A percentile compares a stretch with the other conserved stretches of the same genome.
phyloP scores from a whole-genome alignment of 2,329 filamentous ascomycete genomes.

The Blumeria graminis region DNA sequence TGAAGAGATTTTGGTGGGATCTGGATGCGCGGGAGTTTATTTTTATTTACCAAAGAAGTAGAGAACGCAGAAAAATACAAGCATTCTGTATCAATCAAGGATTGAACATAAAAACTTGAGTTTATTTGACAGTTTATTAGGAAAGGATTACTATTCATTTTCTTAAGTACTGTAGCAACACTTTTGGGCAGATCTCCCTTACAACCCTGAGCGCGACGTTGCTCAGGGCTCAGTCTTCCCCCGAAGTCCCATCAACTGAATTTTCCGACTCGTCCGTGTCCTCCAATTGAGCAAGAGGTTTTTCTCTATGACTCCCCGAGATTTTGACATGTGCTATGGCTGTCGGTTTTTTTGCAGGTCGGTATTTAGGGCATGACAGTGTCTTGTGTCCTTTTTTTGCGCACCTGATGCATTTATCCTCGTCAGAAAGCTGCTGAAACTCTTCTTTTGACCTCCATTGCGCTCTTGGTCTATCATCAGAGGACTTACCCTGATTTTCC shows the following conservation, averaged over 20 bases:
- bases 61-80: neutral
- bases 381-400: neutral
- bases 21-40: conserved; percentile 28
- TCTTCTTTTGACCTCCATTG: neutral
- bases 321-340: too few relatives aligned
- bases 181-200: neutral
- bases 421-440: neutral
- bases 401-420: neutral
- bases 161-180: neutral
- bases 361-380: neutral
- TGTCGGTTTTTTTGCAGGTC: neutral
- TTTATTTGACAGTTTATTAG: neutral
- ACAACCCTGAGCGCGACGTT: neutral
- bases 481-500: neutral
- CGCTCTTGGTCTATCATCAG: neutral
- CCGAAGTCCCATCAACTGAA: neutral
- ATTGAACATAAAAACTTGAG: neutral
- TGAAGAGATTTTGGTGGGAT: conserved; percentile 59
- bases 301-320: neutral
- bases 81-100: neutral
- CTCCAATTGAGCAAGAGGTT: neutral
- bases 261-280: neutral
- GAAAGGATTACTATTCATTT: neutral
- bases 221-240: neutral
- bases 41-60: neutral